A percentile compares a stretch with the other conserved stretches of the same genome.
These are phyloP conservation scores for Wickerhamomyces tratensis DNA, from an alignment of 805 yeast genomes.

Conservation along the genomic window DNA sequence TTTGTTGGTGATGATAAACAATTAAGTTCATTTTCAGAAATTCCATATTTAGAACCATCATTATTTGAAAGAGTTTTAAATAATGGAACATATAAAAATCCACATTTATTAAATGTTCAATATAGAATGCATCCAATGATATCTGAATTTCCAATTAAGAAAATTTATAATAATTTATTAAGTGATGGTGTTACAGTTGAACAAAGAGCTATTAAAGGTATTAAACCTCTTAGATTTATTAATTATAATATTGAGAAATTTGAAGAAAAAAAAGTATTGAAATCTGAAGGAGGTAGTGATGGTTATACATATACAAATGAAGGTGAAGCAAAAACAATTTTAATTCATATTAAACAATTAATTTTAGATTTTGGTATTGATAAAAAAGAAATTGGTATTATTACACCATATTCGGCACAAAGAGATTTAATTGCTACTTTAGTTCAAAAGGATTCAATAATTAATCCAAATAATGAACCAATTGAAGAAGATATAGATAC, in stretches of 20 bases:
- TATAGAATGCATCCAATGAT: conserved; percentile 61
- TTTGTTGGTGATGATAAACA: conserved; percentile 75
- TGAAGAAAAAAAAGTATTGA: conserved; percentile 39
- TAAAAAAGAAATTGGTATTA: conserved; percentile 47
- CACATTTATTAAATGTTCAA: conserved; percentile 62
- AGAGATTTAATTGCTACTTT: conserved; percentile 48
- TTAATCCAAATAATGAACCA: conserved; percentile 43
- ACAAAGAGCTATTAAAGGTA: conserved; percentile 35
- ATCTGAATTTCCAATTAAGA: conserved; percentile 46
- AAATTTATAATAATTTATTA: conserved; percentile 39
- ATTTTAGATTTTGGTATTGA: conserved; percentile 44
- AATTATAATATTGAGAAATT: conserved; percentile 38
- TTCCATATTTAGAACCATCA: conserved; percentile 57
- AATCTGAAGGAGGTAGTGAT: conserved; percentile 24
- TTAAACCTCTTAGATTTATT: conserved; percentile 53
- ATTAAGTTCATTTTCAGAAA: conserved; percentile 60
- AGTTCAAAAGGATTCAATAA: conserved; percentile 37
- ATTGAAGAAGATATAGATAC: conserved; percentile 47
- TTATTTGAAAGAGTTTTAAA: conserved; percentile 56
- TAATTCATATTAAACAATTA: conserved; percentile 37
- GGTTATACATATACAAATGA: conserved; percentile 53
- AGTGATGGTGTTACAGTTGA: conserved; percentile 49
- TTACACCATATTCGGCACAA: conserved; percentile 74
- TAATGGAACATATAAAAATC: conserved; percentile 50
- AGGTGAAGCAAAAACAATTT: conserved; percentile 40